These are phyloP conservation scores for Calocera viscosa DNA, from an alignment of 768 basidiomycete species.

Conservation along the genomic window DNA sequence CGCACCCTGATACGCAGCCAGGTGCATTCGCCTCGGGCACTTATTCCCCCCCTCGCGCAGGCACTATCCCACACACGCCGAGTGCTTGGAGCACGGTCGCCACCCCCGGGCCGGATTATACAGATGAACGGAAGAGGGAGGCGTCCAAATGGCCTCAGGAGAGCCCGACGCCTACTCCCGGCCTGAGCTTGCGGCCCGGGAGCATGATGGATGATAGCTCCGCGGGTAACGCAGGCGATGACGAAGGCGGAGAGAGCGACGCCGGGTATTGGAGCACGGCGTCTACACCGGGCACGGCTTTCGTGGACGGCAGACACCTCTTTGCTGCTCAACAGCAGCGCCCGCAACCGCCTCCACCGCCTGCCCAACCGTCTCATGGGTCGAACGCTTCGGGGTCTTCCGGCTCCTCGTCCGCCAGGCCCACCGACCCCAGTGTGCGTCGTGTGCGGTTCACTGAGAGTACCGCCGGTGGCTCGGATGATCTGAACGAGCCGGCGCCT, in stretches of 20 bases:
- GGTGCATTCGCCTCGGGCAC: conserved; percentile 5
- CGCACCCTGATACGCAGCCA: conserved; percentile 5
- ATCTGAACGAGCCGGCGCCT: neutral
- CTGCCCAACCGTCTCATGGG: neutral
- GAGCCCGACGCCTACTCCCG: conserved; percentile 7
- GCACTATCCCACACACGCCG: conserved; percentile 24
- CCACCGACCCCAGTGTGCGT: neutral
- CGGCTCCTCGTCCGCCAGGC: neutral
- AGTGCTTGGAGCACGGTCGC: conserved; percentile 65
- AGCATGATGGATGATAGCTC: neutral
- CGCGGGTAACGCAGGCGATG: neutral
- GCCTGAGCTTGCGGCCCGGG: neutral
- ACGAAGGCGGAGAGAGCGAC: neutral
- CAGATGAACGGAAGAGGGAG: conserved; percentile 20
- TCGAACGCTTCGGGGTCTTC: neutral
- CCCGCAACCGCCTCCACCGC: neutral
- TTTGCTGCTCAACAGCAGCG: neutral
- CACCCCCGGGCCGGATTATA: conserved; percentile 47
- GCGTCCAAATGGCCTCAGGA: neutral
- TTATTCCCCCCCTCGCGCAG: neutral
- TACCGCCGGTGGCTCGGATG: neutral
- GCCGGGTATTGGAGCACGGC: neutral
- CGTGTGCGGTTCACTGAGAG: neutral
- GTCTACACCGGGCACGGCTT: neutral
- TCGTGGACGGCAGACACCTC: neutral